phyloP scores from a whole-genome alignment of 331 rosid species.

The Pyrus hybrid region DNA sequence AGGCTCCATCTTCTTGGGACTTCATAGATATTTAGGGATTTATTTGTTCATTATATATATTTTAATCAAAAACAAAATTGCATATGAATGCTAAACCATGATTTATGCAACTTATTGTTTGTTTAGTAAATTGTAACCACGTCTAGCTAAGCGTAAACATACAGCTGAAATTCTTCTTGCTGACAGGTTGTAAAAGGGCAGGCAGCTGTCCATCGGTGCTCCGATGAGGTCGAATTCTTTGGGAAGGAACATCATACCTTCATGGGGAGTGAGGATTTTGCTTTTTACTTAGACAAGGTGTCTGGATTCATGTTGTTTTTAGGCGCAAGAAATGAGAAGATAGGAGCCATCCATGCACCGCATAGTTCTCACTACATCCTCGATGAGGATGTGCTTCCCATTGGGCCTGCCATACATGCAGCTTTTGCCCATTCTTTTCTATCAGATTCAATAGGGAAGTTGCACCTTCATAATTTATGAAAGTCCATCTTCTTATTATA shows the following conservation, averaged over 20 bases:
- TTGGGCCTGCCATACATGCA: constrained; percentile 79
- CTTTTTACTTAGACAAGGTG: constrained; percentile 64
- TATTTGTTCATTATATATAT: too few relatives aligned
- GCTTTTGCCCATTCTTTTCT: constrained; percentile 62
- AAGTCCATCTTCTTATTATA: background rate
- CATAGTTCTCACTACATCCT: constrained; percentile 55
- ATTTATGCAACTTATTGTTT: too few relatives aligned
- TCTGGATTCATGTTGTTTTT: constrained; percentile 62
- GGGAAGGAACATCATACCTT: constrained; percentile 44
- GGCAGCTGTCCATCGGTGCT: constrained; percentile 64
- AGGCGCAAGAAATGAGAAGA: constrained; percentile 51
- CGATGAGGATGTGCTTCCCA: constrained; percentile 69
- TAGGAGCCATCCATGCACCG: constrained; percentile 47
- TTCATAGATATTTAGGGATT: too few relatives aligned
- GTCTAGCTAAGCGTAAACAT: background rate
- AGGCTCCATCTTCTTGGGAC: too few relatives aligned
- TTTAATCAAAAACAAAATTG: too few relatives aligned
- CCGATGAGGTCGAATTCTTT: constrained; percentile 48
- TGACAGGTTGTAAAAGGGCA: constrained; percentile 61
- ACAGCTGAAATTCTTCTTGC: background rate
- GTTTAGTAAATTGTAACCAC: background rate
- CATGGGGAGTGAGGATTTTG: constrained; percentile 88
- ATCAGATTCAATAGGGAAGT: constrained; percentile 20
- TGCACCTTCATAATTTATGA: constrained; percentile 1
- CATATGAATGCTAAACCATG: background rate